These are phyloP conservation scores for Mrakia hoshinonis DNA, from an alignment of 768 basidiomycete species.

Conservation along the genomic window DNA sequence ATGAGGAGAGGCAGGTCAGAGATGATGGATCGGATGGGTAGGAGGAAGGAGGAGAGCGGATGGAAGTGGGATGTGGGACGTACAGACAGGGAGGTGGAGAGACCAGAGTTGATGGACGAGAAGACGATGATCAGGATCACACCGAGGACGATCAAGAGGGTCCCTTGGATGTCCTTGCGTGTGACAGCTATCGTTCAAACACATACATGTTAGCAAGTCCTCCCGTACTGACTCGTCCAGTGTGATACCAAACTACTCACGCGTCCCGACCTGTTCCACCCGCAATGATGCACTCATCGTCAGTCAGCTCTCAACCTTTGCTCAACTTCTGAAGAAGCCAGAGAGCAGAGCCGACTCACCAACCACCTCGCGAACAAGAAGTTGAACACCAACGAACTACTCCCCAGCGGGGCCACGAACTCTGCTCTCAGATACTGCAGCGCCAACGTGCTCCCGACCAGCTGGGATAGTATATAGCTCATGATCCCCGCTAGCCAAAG, in stretches of 20 bases:
- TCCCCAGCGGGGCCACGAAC: conserved; percentile 20
- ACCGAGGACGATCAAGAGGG: conserved; percentile 18
- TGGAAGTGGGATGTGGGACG: background rate
- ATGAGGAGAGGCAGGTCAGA: background rate
- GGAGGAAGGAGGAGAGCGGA: background rate
- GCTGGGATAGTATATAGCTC: conserved; percentile 15
- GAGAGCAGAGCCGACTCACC: background rate
- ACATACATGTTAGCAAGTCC: background rate
- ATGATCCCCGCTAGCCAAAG: conserved; percentile 21
- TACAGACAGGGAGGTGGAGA: conserved; percentile 23
- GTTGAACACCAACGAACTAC: conserved; percentile 24
- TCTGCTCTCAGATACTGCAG: conserved; percentile 24
- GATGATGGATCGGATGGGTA: background rate
- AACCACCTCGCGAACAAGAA: conserved; percentile 22
- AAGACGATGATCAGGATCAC: conserved; percentile 26
- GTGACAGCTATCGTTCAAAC: background rate
- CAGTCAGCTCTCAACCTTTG: background rate
- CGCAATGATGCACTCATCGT: background rate
- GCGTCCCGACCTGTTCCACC: conserved; percentile 22
- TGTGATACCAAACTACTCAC: background rate
- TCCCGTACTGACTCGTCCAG: background rate
- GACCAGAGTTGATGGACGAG: conserved; percentile 26
- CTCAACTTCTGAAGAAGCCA: too few relatives aligned
- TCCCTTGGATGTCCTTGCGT: conserved; percentile 18
- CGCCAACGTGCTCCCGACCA: conserved; percentile 20